Evolutionary conservation across 805 yeast genomes (phyloP), one percentile per base, ranked within the genome.

Genomic region (Starmerella scarabaei): DNA sequence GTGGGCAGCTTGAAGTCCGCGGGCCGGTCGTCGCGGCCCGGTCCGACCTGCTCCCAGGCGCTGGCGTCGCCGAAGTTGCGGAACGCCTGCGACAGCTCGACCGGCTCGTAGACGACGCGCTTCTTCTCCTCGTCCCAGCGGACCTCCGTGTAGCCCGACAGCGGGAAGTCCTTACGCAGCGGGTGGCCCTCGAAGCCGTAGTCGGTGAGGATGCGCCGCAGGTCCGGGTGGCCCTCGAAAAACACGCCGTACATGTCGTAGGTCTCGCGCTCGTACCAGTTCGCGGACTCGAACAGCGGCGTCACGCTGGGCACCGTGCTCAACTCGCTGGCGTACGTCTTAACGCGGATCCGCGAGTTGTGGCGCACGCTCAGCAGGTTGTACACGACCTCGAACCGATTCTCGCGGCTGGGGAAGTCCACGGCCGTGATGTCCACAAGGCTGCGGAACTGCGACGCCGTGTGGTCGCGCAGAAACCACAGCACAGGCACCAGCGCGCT

Each of bases 141-240:
- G 30, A 82, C 83, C 66, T 83, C 94, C 35, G 91, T 81, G 65
- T 81, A 83, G 41, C 94, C 94, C 30, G 91, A 80, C 32, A 88
- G 77, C 52, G 94, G 94, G 79, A 83, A 83, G 62, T 83, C 94
- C 61, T 83, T 83, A 63, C 93, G 73, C 58, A 82, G 69, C 12
- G 94, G 94, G 58, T 82, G 91, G 39, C 94, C 94, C 63, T 81
- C 93, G 53, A 83, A 82, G 18, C 94, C 94, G 61, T 82, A 82
- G 63, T 82, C 94, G 41, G 94, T 82, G 75, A 82, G 72, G 60
- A 82, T 81, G 64, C 94, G 71, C 65, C 94, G 75, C 57, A 82
- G 68, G 61, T 82, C 94, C 5, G 93, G 93, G 61, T 83, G 94
- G 44, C 79, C 82, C 62, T 80, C 88, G 56, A 83, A 83, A 62